Evolutionary conservation across 2,329 filamentous ascomycete genomes (phyloP).

Genomic region (Pseudogymnoascus pannorum): DNA sequence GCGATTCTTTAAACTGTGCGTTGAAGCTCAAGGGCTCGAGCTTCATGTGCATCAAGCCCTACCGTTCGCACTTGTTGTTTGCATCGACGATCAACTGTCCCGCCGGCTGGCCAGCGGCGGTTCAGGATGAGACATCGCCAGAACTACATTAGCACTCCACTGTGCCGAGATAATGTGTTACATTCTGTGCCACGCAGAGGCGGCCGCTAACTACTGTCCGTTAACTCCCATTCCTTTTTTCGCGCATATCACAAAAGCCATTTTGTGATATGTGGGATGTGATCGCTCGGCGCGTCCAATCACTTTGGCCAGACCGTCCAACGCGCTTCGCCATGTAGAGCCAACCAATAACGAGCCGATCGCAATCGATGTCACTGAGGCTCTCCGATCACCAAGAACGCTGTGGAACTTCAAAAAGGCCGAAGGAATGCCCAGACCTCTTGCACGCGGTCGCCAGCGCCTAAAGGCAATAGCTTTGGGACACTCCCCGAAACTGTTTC

Average conservation of each 20-base stretch:
- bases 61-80: constrained; percentile 5
- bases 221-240: neutral
- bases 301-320: neutral
- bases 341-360: constrained; percentile 4
- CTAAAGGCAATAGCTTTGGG: constrained; percentile 16
- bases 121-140: constrained; percentile 1
- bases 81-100: constrained; percentile 8
- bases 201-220: constrained; percentile 5
- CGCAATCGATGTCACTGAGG: constrained; percentile 6
- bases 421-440: neutral
- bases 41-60: constrained; percentile 8
- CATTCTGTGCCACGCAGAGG: constrained; percentile 2
- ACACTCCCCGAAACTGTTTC: constrained; percentile 21
- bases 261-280: constrained; percentile 8
- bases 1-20: constrained; percentile 1
- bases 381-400: neutral
- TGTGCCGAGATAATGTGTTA: constrained; percentile 4
- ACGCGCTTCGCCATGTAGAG: neutral
- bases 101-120: neutral
- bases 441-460: constrained; percentile 13
- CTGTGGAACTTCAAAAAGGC: neutral
- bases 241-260: constrained; percentile 3
- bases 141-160: neutral
- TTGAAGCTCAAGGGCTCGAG: constrained; percentile 1
- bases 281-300: neutral